phyloP scores from a whole-genome alignment of 768 basidiomycete genomes.

The Paxillus involutus region DNA sequence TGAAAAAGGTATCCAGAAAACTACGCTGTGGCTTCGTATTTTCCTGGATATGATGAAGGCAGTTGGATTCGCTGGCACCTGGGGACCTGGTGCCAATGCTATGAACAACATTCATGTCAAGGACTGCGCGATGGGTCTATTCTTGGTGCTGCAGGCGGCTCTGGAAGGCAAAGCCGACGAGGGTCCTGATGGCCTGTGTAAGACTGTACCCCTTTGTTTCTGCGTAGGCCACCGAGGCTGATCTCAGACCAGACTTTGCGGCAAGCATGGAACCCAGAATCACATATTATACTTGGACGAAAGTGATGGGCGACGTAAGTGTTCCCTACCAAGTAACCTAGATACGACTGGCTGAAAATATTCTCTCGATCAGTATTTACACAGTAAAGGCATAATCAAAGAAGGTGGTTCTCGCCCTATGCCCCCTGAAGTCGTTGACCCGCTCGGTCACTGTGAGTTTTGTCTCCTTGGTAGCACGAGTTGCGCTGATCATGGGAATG shows the following conservation, averaged over 20 bases:
- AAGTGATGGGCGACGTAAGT: constrained; percentile 38
- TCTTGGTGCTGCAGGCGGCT: constrained; percentile 38
- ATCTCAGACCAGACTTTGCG: constrained; percentile 24
- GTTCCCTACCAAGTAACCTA: background rate
- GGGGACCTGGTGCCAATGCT: constrained; percentile 39
- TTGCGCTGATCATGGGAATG: background rate
- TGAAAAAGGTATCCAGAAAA: constrained; percentile 35
- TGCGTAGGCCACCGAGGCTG: too few relatives aligned
- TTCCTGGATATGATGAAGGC: constrained; percentile 34
- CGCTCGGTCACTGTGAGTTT: constrained; percentile 35
- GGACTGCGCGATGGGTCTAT: constrained; percentile 36
- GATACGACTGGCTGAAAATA: background rate
- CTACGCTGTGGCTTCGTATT: constrained; percentile 36
- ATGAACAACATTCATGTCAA: constrained; percentile 42
- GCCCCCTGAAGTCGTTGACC: constrained; percentile 33
- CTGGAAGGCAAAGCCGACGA: constrained; percentile 42
- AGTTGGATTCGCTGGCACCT: constrained; percentile 39
- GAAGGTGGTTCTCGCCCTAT: constrained; percentile 34
- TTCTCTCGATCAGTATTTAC: constrained; percentile 27
- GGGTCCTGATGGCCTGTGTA: constrained; percentile 42
- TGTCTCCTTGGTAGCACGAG: background rate
- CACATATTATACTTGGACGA: constrained; percentile 28
- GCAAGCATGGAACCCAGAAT: constrained; percentile 26
- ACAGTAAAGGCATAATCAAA: constrained; percentile 33
- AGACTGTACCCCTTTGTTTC: constrained; percentile 6